Conservation (phyloP, 106 monocot genomes). For the Acanthochlamys bracteata region DNA sequence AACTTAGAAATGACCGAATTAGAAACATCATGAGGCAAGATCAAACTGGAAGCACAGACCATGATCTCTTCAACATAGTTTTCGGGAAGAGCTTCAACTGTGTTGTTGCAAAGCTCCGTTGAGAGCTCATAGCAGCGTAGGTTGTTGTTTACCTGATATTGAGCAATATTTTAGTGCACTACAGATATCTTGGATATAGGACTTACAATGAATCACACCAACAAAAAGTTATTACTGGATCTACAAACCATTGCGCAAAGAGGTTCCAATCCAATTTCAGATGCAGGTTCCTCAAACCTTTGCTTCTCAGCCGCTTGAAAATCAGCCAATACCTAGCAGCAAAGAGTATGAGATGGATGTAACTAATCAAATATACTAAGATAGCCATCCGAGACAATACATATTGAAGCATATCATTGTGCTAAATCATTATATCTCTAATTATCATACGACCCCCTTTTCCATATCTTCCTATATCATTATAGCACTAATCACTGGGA, state of each 20-base stretch:
- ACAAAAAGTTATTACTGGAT: neutral
- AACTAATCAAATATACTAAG: too few relatives aligned
- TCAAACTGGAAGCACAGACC: neutral
- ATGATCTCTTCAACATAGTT: conserved; percentile 89
- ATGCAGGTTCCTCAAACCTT: conserved; percentile 87
- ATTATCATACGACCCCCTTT: too few relatives aligned
- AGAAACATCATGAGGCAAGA: too few relatives aligned
- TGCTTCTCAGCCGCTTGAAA: conserved; percentile 94
- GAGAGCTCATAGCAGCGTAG: conserved; percentile 95
- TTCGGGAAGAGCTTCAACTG: conserved; percentile 86
- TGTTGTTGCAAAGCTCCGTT: conserved; percentile 76
- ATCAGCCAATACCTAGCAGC: conserved; percentile 84
- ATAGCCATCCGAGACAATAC: too few relatives aligned
- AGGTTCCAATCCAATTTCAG: conserved; percentile 88
- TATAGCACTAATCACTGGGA: too few relatives aligned
- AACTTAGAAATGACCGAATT: too few relatives aligned
- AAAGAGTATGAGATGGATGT: neutral
- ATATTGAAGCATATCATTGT: too few relatives aligned
- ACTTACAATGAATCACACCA: neutral
- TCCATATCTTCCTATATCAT: too few relatives aligned
- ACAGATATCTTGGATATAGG: neutral
- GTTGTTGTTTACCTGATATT: conserved; percentile 89
- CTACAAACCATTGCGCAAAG: conserved; percentile 90
- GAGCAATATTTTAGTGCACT: conserved; percentile 2
- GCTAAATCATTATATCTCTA: too few relatives aligned